A percentile compares a stretch with the other conserved stretches of the same genome.
These are phyloP conservation scores for Prinsepia uniflora DNA, from an alignment of 306 rosid genomes.

Conservation along the genomic window DNA sequence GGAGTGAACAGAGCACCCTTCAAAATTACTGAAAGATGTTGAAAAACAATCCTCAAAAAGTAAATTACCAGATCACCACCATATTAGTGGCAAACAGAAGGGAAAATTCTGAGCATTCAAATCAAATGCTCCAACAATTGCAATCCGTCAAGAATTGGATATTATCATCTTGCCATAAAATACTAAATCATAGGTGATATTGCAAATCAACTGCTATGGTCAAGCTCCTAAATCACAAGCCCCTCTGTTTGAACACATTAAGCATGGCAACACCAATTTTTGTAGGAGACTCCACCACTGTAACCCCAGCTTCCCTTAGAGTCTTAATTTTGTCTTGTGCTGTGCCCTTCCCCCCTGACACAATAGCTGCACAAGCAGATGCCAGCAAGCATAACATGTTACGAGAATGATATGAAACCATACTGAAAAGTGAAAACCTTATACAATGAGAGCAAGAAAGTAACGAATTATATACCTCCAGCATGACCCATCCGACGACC, in stretches of 20 bases:
- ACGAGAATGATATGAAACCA: not conserved
- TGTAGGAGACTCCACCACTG: constrained; percentile 97
- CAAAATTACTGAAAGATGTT: not conserved
- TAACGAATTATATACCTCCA: constrained; percentile 53
- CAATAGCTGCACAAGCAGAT: constrained; percentile 75
- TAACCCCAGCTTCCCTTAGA: constrained; percentile 84
- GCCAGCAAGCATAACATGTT: not conserved
- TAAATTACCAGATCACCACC: not conserved
- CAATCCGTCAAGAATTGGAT: not conserved
- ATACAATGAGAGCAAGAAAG: constrained; percentile 2
- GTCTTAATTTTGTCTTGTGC: constrained; percentile 92
- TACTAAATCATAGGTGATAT: not conserved
- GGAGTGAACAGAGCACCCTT: not conserved
- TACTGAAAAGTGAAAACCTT: not conserved
- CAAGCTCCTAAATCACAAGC: constrained; percentile 47
- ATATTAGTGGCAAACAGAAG: not conserved
- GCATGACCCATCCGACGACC: constrained; percentile 99
- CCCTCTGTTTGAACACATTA: constrained; percentile 86
- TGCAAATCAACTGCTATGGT: not conserved
- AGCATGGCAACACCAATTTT: constrained; percentile 84
- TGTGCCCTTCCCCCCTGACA: constrained; percentile 97
- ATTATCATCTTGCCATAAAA: not conserved
- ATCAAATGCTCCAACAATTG: constrained; percentile 13
- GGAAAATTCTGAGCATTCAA: constrained; percentile 3
- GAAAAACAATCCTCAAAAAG: not conserved